phyloP scores from a whole-genome alignment of 179 eudicot genomes.

The Carnegiea gigantea region DNA sequence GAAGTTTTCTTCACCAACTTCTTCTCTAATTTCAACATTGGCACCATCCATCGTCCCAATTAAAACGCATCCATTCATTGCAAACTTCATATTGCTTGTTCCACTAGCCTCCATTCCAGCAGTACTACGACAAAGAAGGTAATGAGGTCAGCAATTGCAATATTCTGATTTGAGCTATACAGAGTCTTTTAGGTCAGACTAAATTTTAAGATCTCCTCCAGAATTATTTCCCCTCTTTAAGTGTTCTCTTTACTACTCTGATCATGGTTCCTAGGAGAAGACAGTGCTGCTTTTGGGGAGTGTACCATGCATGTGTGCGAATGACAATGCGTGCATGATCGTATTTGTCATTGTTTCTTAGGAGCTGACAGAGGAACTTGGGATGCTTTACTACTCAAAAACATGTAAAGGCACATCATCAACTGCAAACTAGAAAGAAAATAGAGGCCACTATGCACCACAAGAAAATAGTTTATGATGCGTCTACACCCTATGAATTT shows the following conservation, averaged over 20 bases:
- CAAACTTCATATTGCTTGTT: constrained; percentile 97
- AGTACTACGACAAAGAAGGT: constrained; percentile 43
- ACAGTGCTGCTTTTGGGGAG: too few species aligned
- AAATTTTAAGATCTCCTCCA: not conserved
- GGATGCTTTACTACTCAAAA: not conserved
- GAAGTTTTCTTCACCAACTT: constrained; percentile 85
- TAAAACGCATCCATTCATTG: constrained; percentile 93
- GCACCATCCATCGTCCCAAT: constrained; percentile 97
- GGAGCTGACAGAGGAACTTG: not conserved
- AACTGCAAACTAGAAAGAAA: not conserved
- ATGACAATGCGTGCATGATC: too few species aligned
- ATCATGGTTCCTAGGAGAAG: too few species aligned
- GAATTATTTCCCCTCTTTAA: not conserved
- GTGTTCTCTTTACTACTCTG: too few species aligned
- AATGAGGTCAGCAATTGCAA: not conserved
- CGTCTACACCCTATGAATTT: not conserved
- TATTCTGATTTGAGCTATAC: not conserved
- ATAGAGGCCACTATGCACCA: not conserved
- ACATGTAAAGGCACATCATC: not conserved
- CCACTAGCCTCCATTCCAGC: constrained; percentile 99
- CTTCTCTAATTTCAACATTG: constrained; percentile 93
- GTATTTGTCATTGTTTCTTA: too few species aligned
- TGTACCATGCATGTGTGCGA: too few species aligned
- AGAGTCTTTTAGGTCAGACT: not conserved
- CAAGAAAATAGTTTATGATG: not conserved